These are phyloP conservation scores for Ceratobasidium sp. DNA, from an alignment of 1,284 basidiomycete genomes.

Conservation along the genomic window DNA sequence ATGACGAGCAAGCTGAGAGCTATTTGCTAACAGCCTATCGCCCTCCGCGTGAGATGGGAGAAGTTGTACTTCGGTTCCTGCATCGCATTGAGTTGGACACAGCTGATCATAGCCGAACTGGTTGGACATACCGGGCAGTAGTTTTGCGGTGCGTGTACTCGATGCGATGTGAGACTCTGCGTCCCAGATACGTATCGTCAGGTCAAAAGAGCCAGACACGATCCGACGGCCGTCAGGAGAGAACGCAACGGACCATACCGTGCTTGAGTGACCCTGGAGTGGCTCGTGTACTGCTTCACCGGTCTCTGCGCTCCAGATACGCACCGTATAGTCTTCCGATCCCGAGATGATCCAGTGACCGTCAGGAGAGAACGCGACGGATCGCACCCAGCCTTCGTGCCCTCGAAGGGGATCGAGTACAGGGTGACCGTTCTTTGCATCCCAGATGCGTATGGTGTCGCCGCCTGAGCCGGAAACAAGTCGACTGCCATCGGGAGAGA, in stretches of 20 bases:
- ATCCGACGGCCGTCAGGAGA: slow-evolving; percentile 19
- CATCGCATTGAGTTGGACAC: slow-evolving; percentile 50
- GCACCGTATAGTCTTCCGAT: not conserved
- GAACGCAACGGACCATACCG: slow-evolving; percentile 24
- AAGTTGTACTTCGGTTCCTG: slow-evolving; percentile 21
- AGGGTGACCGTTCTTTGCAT: no score
- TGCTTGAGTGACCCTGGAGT: not conserved
- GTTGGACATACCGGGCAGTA: slow-evolving; percentile 45
- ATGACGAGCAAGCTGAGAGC: not conserved
- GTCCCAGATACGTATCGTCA: slow-evolving; percentile 32
- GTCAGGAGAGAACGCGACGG: no score
- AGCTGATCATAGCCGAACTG: slow-evolving; percentile 54
- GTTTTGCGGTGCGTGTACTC: not conserved
- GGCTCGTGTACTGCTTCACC: not conserved
- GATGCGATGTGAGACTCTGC: not conserved
- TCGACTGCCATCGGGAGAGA: slow-evolving; percentile 33
- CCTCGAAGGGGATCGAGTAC: no score
- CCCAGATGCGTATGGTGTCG: no score
- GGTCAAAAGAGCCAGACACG: slow-evolving; percentile 11
- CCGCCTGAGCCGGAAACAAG: no score
- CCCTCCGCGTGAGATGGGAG: slow-evolving; percentile 17
- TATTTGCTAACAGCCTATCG: not conserved
- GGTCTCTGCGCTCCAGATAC: not conserved
- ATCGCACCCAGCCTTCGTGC: no score
- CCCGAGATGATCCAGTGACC: not conserved